phyloP scores from a whole-genome alignment of 2,329 filamentous ascomycete genomes.

The Metarhizium guizhouense region DNA sequence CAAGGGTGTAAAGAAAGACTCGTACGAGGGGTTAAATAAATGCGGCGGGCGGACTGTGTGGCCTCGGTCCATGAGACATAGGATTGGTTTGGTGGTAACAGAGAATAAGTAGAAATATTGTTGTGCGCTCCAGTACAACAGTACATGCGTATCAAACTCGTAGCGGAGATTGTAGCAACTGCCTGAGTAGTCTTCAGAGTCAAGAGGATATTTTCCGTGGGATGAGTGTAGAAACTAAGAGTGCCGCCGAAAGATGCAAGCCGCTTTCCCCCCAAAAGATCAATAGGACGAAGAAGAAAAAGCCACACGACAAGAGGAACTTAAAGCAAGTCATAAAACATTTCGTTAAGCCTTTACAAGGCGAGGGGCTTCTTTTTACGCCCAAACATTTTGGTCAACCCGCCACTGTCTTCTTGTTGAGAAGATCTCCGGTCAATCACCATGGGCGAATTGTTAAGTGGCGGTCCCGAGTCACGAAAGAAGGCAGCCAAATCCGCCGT shows the following conservation, averaged over 20 bases:
- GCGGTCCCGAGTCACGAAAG: slow-evolving; percentile 58
- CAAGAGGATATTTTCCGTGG: no score
- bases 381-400: slow-evolving; percentile 39
- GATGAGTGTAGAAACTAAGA: neutral
- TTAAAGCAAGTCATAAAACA: neutral
- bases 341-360: slow-evolving; percentile 13
- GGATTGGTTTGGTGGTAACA: no score
- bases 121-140: no score
- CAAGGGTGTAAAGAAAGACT: neutral
- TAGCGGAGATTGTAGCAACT: no score
- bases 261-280: neutral
- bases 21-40: no score
- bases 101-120: no score
- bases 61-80: no score
- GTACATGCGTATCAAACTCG: no score
- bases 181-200: no score
- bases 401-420: slow-evolving; percentile 29
- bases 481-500: slow-evolving; percentile 68
- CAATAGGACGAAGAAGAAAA: neutral
- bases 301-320: neutral
- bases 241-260: neutral
- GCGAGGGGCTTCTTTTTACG: slow-evolving; percentile 38
- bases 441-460: slow-evolving; percentile 25
- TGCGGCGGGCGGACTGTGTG: no score
- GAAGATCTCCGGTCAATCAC: slow-evolving; percentile 14